phyloP scores from a whole-genome alignment of 2,329 filamentous ascomycete species.

The Talaromyces sp. region DNA sequence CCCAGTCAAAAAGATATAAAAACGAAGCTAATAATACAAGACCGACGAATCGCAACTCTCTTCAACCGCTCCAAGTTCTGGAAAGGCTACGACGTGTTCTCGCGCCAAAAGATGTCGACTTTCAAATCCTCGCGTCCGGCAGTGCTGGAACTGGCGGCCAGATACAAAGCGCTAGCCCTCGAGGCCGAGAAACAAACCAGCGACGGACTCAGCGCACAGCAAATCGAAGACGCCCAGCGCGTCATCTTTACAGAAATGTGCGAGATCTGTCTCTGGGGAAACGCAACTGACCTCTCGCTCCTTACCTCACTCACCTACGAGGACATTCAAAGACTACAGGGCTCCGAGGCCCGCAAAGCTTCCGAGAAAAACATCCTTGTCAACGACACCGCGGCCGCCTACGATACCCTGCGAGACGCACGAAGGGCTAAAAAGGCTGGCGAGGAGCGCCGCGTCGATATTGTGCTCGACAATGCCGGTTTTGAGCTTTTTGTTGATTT shows the following conservation, averaged over 20 bases:
- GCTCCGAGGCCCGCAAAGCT: slow-evolving; percentile 75
- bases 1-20: background rate
- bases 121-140: slow-evolving; percentile 88
- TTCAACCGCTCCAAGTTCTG: slow-evolving; percentile 76
- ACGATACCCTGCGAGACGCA: slow-evolving; percentile 61
- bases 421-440: slow-evolving; percentile 55
- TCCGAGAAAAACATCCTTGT: slow-evolving; percentile 87
- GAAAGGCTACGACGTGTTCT: slow-evolving; percentile 86
- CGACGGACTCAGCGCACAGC: slow-evolving; percentile 26
- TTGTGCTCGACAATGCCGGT: slow-evolving; percentile 93
- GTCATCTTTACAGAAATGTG: slow-evolving; percentile 87
- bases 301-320: slow-evolving; percentile 87
- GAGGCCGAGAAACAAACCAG: slow-evolving; percentile 51
- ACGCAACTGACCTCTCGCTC: slow-evolving; percentile 89
- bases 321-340: slow-evolving; percentile 94
- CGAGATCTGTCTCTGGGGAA: slow-evolving; percentile 95
- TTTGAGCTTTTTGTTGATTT: slow-evolving; percentile 97
- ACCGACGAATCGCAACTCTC: slow-evolving; percentile 69
- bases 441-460: slow-evolving; percentile 73
- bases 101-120: slow-evolving; percentile 81
- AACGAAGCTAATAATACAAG: slow-evolving; percentile 25
- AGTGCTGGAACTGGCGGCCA: slow-evolving; percentile 72
- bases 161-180: slow-evolving; percentile 67
- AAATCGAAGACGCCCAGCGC: slow-evolving; percentile 64
- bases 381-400: slow-evolving; percentile 74